Evolutionary conservation across 2,329 filamentous ascomycete species (phyloP).

Genomic region (Sordariomycetes sp.): DNA sequence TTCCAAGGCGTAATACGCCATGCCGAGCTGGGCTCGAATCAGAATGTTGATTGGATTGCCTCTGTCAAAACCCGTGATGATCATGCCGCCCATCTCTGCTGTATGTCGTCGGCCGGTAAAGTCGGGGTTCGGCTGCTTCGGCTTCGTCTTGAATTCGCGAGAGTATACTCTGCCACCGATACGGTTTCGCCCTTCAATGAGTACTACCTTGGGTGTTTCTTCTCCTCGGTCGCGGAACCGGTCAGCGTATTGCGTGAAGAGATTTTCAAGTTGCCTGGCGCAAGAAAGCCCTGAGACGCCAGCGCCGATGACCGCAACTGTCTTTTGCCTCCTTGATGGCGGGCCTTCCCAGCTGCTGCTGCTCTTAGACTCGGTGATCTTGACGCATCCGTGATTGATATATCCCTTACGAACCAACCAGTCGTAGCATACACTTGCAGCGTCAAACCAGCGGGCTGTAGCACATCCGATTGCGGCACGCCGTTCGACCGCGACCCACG

Average conservation of each 20-base stretch:
- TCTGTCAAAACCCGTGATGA: constrained; percentile 92
- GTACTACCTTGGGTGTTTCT: constrained; percentile 61
- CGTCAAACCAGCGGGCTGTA: constrained; percentile 79
- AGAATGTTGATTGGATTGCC: constrained; percentile 91
- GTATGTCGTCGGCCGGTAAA: constrained; percentile 59
- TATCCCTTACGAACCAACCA: constrained; percentile 89
- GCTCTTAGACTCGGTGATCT: constrained; percentile 33
- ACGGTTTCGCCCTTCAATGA: constrained; percentile 79
- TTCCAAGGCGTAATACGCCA: constrained; percentile 76
- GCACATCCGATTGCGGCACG: constrained; percentile 88
- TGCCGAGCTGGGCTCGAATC: constrained; percentile 78
- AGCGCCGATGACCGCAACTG: constrained; percentile 79
- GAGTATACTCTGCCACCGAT: constrained; percentile 94
- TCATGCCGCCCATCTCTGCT: constrained; percentile 96
- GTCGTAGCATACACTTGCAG: constrained; percentile 81
- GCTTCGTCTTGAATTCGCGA: constrained; percentile 54
- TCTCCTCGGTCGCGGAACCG: constrained; percentile 57
- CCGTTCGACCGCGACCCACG: constrained; percentile 69
- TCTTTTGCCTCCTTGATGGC: constrained; percentile 47
- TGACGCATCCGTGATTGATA: constrained; percentile 91
- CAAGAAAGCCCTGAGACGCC: constrained; percentile 92
- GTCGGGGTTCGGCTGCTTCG: constrained; percentile 36
- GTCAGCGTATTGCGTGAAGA: constrained; percentile 72
- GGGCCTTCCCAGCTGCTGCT: constrained; percentile 27
- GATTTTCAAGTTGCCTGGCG: constrained; percentile 80